A percentile compares a stretch with the other conserved stretches of the same genome.
phyloP scores from a whole-genome alignment of 2,329 filamentous ascomycete species.

The Hypoxylon sp. region DNA sequence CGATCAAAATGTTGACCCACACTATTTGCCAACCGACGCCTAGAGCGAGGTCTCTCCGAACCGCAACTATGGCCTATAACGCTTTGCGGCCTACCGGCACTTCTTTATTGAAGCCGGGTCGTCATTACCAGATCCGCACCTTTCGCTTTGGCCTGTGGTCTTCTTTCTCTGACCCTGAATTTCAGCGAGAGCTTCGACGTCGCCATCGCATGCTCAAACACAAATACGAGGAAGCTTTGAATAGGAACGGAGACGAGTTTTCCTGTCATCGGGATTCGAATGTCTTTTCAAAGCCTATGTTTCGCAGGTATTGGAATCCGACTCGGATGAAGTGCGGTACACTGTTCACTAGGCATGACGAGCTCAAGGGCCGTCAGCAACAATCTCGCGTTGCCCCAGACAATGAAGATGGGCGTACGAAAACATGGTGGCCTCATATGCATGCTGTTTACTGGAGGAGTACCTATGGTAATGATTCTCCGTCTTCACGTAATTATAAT shows the following conservation, averaged over 20 bases:
- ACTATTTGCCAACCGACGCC: slow-evolving; percentile 51
- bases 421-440: slow-evolving; percentile 2
- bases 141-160: slow-evolving; percentile 67
- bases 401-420: slow-evolving; percentile 55
- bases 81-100: slow-evolving; percentile 39
- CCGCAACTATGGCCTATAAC: slow-evolving; percentile 36
- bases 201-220: slow-evolving; percentile 61
- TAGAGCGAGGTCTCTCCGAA: slow-evolving; percentile 50
- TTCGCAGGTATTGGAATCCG: slow-evolving; percentile 59
- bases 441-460: slow-evolving; percentile 20
- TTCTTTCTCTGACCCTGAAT: slow-evolving; percentile 59
- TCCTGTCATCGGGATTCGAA: slow-evolving; percentile 55
- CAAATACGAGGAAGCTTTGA: slow-evolving; percentile 63
- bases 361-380: slow-evolving; percentile 58
- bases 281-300: slow-evolving; percentile 59
- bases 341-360: slow-evolving; percentile 57
- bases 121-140: slow-evolving; percentile 59
- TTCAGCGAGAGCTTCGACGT: slow-evolving; percentile 61
- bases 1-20: slow-evolving; percentile 55
- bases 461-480: slow-evolving; percentile 9
- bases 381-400: slow-evolving; percentile 45
- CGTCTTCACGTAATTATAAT: slow-evolving; percentile 11
- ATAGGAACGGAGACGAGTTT: slow-evolving; percentile 63
- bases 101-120: slow-evolving; percentile 45
- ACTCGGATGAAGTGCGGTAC: slow-evolving; percentile 49